phyloP scores from a whole-genome alignment of 2,329 filamentous ascomycete genomes.

The Dactylellina parvicollis region DNA sequence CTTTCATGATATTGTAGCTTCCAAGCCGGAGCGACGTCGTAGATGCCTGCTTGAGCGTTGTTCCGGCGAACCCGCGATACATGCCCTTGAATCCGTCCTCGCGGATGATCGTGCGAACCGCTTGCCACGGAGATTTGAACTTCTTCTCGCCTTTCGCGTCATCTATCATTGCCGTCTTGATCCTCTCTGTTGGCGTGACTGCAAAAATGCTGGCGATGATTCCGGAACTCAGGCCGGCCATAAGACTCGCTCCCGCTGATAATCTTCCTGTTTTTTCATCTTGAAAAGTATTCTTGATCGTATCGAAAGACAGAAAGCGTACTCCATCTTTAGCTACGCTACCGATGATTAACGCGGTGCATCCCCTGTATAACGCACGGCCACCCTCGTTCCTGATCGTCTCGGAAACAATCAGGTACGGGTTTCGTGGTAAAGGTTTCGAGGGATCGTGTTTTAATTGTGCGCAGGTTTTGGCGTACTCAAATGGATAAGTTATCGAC shows the following conservation, averaged over 20 bases:
- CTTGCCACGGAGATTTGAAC: conserved; percentile 60
- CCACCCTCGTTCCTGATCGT: conserved; percentile 69
- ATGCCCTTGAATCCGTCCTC: conserved; percentile 63
- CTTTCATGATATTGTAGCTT: conserved; percentile 65
- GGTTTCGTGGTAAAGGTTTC: conserved; percentile 66
- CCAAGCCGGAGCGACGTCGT: conserved; percentile 66
- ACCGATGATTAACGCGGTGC: conserved; percentile 68
- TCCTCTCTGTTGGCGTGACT: conserved; percentile 74
- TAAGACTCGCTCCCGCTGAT: conserved; percentile 68
- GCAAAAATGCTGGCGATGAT: conserved; percentile 71
- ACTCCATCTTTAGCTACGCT: conserved; percentile 70
- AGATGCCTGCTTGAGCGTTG: conserved; percentile 65
- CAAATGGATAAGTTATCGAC: conserved; percentile 70
- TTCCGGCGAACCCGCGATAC: conserved; percentile 64
- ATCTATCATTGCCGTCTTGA: conserved; percentile 72
- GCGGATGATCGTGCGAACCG: conserved; percentile 60
- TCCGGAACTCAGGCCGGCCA: conserved; percentile 73
- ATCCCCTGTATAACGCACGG: conserved; percentile 72
- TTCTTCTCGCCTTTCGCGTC: conserved; percentile 59
- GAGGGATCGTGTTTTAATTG: conserved; percentile 65
- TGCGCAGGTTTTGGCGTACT: conserved; percentile 74
- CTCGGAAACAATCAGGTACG: conserved; percentile 68
- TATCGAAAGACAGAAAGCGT: conserved; percentile 73
- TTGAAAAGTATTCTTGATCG: conserved; percentile 69
- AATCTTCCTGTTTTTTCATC: conserved; percentile 68